Conservation (phyloP, 2,329 filamentous ascomycete genomes). For the Diaporthe amygdali region DNA sequence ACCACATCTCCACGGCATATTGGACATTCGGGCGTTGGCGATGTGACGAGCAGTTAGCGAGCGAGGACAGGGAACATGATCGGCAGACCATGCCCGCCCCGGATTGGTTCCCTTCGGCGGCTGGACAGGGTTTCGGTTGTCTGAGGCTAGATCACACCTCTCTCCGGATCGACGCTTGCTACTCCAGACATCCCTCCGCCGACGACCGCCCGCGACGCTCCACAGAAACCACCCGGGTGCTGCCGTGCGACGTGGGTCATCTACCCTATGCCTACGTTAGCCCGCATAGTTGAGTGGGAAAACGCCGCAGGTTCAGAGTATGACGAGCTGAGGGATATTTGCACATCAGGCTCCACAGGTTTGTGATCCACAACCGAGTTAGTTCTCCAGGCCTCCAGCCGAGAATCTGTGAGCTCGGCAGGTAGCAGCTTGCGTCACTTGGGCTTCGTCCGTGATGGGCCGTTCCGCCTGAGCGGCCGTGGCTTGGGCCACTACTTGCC, state of each 20-base stretch:
- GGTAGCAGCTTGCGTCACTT: background rate
- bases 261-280: background rate
- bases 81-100: background rate
- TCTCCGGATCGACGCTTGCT: constrained; percentile 7
- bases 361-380: too few relatives aligned
- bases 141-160: background rate
- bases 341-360: too few relatives aligned
- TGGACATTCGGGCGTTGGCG: background rate
- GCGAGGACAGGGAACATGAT: background rate
- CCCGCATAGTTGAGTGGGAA: too few relatives aligned
- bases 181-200: background rate
- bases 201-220: background rate
- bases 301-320: background rate
- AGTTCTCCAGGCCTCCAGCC: too few relatives aligned
- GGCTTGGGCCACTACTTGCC: background rate
- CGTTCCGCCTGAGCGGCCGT: background rate
- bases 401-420: background rate
- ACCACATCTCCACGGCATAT: background rate
- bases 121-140: background rate
- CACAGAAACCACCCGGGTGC: background rate
- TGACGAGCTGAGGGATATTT: background rate
- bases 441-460: background rate
- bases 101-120: constrained; percentile 1
- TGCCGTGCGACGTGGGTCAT: background rate
- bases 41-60: background rate